Conservation (phyloP, 768 basidiomycete genomes). For the Mycena sanguinolenta region DNA sequence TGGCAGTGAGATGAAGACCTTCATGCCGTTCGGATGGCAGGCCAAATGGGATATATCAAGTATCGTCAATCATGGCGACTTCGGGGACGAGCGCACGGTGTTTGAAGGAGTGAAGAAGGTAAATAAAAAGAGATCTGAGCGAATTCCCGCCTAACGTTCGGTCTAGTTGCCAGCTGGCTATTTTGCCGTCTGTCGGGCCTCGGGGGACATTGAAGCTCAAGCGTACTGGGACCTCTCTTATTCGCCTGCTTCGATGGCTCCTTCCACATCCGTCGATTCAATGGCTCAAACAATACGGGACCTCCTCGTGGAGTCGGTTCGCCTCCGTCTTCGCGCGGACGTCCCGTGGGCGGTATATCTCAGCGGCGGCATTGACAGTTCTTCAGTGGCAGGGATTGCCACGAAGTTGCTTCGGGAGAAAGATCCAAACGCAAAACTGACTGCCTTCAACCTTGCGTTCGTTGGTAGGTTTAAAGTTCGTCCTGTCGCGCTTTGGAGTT, state of each 20-base stretch:
- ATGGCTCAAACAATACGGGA: slow-evolving; percentile 27
- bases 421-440: slow-evolving; percentile 22
- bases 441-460: too few species aligned
- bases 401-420: slow-evolving; percentile 20
- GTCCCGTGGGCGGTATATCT: slow-evolving; percentile 29
- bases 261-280: slow-evolving; percentile 1
- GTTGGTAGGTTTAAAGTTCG: too few species aligned
- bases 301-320: slow-evolving; percentile 27
- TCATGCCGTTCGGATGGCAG: slow-evolving; percentile 36
- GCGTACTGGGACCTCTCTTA: too few species aligned
- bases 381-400: slow-evolving; percentile 30
- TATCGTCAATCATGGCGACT: slow-evolving; percentile 28
- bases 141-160: not conserved
- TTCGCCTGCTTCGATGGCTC: too few species aligned
- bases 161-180: slow-evolving; percentile 17
- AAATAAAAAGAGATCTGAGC: not conserved
- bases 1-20: slow-evolving; percentile 38
- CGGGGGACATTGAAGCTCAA: slow-evolving; percentile 23
- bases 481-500: too few species aligned
- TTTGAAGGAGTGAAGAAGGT: slow-evolving; percentile 34
- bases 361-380: slow-evolving; percentile 34
- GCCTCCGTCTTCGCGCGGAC: slow-evolving; percentile 31
- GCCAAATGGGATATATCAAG: slow-evolving; percentile 37
- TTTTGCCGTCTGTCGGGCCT: slow-evolving; percentile 15
- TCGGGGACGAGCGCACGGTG: too few species aligned